Evolutionary conservation across 2,329 filamentous ascomycete species (phyloP).

Genomic region (Emmonsiellopsis sp.): DNA sequence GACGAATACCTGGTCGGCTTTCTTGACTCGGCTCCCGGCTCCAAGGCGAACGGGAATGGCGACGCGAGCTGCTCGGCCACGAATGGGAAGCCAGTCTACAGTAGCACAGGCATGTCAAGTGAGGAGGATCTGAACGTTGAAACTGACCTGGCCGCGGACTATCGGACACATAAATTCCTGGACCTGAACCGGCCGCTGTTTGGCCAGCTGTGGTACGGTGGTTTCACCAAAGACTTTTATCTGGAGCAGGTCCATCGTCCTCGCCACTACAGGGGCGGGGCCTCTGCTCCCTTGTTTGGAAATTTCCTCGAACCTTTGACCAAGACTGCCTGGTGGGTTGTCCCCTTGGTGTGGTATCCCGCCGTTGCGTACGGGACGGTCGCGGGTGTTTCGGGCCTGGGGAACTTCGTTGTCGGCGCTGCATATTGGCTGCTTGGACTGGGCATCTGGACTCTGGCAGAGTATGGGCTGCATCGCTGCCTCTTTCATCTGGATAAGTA

Average conservation of each 20-base stretch:
- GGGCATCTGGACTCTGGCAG: conserved; percentile 76
- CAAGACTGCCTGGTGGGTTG: conserved; percentile 87
- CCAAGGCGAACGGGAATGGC: conserved; percentile 37
- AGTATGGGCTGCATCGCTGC: conserved; percentile 81
- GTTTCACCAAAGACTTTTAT: conserved; percentile 93
- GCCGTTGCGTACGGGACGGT: conserved; percentile 62
- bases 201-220: conserved; percentile 76
- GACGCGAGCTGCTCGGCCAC: conserved; percentile 17
- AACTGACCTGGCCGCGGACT: conserved; percentile 68
- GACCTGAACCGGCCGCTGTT: conserved; percentile 79
- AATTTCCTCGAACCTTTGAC: conserved; percentile 98
- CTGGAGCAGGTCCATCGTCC: conserved; percentile 92
- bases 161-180: conserved; percentile 85
- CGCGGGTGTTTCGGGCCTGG: conserved; percentile 53
- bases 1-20: conserved; percentile 82
- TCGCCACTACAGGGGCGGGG: conserved; percentile 87
- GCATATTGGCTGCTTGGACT: conserved; percentile 63
- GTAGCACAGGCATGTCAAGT: conserved; percentile 72
- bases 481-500: conserved; percentile 92
- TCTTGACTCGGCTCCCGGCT: conserved; percentile 51
- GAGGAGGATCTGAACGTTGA: conserved; percentile 80
- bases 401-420: conserved; percentile 37
- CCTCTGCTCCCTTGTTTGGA: conserved; percentile 86
- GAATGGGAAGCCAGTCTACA: conserved; percentile 32
- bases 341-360: conserved; percentile 81